These are phyloP conservation scores for Uronychia binucleata DNA, from an alignment of 73 alveolate genomes.

Conservation along the genomic window DNA sequence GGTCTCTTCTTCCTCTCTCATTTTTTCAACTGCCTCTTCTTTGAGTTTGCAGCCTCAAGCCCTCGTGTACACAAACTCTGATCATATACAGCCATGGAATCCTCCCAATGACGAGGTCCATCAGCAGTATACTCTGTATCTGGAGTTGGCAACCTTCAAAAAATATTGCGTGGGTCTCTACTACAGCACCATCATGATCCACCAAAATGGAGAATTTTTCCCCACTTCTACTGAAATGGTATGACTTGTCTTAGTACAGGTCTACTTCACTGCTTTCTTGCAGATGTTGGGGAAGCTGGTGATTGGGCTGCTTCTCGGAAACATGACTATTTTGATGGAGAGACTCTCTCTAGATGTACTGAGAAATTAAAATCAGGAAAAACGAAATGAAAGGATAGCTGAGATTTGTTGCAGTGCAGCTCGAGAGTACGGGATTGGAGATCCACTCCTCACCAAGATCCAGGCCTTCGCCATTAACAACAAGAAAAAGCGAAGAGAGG, in stretches of 20 bases:
- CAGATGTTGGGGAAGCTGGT: not conserved
- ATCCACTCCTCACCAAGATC: not conserved
- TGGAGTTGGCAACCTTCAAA: not conserved
- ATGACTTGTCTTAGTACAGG: not conserved
- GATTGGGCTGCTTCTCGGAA: not conserved
- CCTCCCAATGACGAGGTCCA: not conserved
- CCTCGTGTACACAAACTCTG: not conserved
- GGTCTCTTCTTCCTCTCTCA: not conserved
- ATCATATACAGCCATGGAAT: not conserved
- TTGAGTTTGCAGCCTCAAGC: not conserved
- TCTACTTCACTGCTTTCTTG: not conserved
- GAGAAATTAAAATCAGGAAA: not conserved
- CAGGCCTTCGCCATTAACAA: not conserved
- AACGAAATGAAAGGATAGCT: not conserved
- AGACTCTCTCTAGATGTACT: not conserved
- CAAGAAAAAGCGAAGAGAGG: not conserved
- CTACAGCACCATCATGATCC: not conserved
- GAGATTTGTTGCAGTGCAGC: not conserved
- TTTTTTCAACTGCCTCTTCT: not conserved
- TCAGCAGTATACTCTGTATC: not conserved
- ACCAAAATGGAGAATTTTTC: not conserved
- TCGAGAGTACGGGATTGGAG: not conserved
- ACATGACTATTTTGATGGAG: not conserved
- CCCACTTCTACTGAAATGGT: not conserved
- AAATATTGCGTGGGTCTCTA: not conserved